Evolutionary conservation across 2,329 filamentous ascomycete species (phyloP), one percentile per base, ranked within the genome.

Genomic region (Penicillium hesseltinei): DNA sequence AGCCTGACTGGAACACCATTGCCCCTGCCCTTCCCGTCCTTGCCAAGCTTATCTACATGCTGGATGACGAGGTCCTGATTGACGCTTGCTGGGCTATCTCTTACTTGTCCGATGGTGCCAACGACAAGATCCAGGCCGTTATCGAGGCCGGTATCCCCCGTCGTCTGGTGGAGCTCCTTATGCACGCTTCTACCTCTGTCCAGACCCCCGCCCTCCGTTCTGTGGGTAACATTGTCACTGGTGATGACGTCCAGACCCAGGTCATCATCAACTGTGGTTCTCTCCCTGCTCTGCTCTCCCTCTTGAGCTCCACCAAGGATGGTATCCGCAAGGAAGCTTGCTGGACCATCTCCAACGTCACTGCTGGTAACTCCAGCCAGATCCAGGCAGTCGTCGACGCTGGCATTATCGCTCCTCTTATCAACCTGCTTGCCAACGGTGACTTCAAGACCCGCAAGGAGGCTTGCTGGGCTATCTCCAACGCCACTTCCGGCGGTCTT

Each of bases 81-180:
- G 94, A 99, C 77, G 94, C 94, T 58, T 99, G 94, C 87, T 99
- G 94, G 94, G 94, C 94, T 61, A 97, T 99, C 71, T 97, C 93
- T 0, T 99, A 99, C 74, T 86, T 99, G 21, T 97, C 94, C 3
- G 94, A 99, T 76, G 94, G 94, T 43, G 91, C 92, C 69, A 99
- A 99, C 76, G 94, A 99, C 73, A 99, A 99, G 83, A 99, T 99
- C 64, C 94, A 99, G 79, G 93, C 94, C 46, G 94, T 99, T 55
- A 97, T 99, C 69, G 94, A 99, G 80, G 94, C 93, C 44, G 93
- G 94, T 66, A 99, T 99, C 62, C 94, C 94, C 61, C 92, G 94
- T 64, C 89, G 94, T 62, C 86, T 99, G 8, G 94, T 99, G 5
- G 94, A 99, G 82, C 85, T 99, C 55, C 85, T 99, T 64, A 97